These are phyloP conservation scores for Diacronema lutheri DNA, from an alignment of 78 protist species.

Conservation along the genomic window DNA sequence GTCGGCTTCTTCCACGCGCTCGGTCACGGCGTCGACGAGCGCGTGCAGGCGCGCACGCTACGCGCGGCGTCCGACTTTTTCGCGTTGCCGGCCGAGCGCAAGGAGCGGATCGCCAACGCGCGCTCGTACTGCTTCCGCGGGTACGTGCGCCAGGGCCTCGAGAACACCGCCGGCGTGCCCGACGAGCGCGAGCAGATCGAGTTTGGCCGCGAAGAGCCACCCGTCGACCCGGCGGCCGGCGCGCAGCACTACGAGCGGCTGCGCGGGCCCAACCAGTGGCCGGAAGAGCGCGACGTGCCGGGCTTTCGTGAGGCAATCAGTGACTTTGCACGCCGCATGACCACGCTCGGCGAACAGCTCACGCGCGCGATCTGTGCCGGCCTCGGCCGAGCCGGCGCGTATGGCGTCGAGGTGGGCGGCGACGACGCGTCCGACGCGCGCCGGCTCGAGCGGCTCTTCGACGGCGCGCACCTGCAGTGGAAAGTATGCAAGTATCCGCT, in stretches of 20 bases:
- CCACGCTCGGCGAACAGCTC: neutral
- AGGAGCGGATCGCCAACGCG: neutral
- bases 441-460: no score
- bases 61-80: neutral
- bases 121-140: neutral
- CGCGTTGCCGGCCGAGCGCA: neutral
- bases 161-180: neutral
- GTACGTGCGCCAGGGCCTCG: neutral
- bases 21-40: no score
- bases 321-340: neutral
- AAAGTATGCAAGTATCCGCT: no score
- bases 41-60: no score
- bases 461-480: no score
- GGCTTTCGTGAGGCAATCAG: neutral
- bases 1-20: neutral
- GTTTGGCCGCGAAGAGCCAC: neutral
- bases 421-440: no score
- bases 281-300: neutral
- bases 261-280: conserved; percentile 4
- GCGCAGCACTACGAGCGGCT: neutral
- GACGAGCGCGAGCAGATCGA: conserved; percentile 5
- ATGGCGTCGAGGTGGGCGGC: no score
- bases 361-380: neutral
- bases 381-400: no score
- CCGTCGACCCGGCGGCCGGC: neutral